Evolutionary conservation across 108 stramenopile species (phyloP).

Genomic region (Aurantiochytrium sp.): DNA sequence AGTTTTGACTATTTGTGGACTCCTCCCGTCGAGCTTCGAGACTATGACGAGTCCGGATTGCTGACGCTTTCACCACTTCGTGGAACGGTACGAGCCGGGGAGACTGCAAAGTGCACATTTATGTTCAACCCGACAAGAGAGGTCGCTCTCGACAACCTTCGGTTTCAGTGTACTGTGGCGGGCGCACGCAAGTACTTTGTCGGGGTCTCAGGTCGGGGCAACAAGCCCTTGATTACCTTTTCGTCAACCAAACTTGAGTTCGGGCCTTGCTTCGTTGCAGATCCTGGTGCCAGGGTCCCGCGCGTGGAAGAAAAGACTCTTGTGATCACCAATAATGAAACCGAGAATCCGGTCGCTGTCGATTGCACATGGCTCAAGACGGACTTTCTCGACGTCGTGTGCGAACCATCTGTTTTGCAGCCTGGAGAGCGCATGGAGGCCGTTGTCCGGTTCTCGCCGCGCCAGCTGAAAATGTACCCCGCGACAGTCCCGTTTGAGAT

Average conservation of each 20-base stretch:
- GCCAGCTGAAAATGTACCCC: conserved; percentile 44
- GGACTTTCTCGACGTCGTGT: conserved; percentile 32
- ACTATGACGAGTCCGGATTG: conserved; percentile 26
- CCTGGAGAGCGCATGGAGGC: conserved; percentile 40
- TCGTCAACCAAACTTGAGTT: conserved; percentile 48
- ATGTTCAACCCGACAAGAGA: conserved; percentile 39
- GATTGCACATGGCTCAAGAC: conserved; percentile 43
- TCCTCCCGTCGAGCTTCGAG: conserved; percentile 9
- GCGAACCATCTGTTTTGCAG: conserved; percentile 41
- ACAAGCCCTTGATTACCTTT: conserved; percentile 41
- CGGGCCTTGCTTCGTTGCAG: conserved; percentile 51
- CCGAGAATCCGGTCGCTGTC: conserved; percentile 24
- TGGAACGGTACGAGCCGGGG: conserved; percentile 47
- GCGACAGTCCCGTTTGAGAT: conserved; percentile 49
- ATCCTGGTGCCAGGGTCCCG: conserved; percentile 29
- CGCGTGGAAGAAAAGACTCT: conserved; percentile 28
- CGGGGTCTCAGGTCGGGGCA: conserved; percentile 28
- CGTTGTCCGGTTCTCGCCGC: conserved; percentile 40
- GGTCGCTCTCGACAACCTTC: conserved; percentile 24
- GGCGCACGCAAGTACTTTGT: conserved; percentile 49
- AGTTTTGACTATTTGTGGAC: conserved; percentile 51
- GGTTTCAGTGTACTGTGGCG: conserved; percentile 36
- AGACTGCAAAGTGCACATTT: conserved; percentile 28
- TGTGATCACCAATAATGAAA: conserved; percentile 40
- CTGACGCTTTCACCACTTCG: conserved; percentile 20